These are phyloP conservation scores for Grosmannia huntii DNA, from an alignment of 2,329 filamentous ascomycete species.

Conservation along the genomic window DNA sequence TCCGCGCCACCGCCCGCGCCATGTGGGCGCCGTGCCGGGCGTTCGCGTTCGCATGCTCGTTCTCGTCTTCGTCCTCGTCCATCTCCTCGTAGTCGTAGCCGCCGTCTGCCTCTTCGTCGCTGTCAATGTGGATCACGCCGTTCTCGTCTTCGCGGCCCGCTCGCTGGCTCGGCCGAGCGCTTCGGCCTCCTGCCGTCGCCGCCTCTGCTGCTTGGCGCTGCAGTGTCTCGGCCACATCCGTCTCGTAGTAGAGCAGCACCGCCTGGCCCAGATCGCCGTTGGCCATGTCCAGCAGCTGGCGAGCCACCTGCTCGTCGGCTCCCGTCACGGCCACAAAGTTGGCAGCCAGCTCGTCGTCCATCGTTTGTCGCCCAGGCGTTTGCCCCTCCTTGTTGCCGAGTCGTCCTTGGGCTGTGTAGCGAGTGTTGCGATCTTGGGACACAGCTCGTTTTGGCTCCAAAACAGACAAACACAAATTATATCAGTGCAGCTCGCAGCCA, in stretches of 20 bases:
- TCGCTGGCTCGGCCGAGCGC: background rate
- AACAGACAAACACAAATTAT: too few species aligned
- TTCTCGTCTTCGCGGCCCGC: conserved; percentile 36
- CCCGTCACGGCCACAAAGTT: conserved; percentile 76
- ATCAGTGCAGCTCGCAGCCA: too few species aligned
- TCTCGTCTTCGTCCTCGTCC: conserved; percentile 14
- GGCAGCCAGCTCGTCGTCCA: conserved; percentile 57
- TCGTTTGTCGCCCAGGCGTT: conserved; percentile 21
- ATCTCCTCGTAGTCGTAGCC: conserved; percentile 24
- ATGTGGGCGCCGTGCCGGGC: conserved; percentile 27
- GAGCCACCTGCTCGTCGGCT: conserved; percentile 58
- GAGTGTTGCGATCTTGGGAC: background rate
- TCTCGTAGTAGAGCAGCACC: conserved; percentile 82
- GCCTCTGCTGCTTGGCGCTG: conserved; percentile 18
- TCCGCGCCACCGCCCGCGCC: conserved; percentile 27
- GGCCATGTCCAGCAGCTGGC: conserved; percentile 74
- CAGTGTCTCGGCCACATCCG: conserved; percentile 49
- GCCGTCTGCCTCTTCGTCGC: conserved; percentile 53
- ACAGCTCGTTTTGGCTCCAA: background rate
- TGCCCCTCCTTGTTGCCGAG: background rate
- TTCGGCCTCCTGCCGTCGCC: background rate
- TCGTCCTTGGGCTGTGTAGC: too few species aligned
- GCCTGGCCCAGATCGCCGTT: conserved; percentile 75
- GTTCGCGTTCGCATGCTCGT: conserved; percentile 27
- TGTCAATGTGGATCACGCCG: conserved; percentile 62